These are phyloP conservation scores for Diplogelasinospora grovesii DNA, from an alignment of 495 filamentous ascomycete species.

Conservation along the genomic window DNA sequence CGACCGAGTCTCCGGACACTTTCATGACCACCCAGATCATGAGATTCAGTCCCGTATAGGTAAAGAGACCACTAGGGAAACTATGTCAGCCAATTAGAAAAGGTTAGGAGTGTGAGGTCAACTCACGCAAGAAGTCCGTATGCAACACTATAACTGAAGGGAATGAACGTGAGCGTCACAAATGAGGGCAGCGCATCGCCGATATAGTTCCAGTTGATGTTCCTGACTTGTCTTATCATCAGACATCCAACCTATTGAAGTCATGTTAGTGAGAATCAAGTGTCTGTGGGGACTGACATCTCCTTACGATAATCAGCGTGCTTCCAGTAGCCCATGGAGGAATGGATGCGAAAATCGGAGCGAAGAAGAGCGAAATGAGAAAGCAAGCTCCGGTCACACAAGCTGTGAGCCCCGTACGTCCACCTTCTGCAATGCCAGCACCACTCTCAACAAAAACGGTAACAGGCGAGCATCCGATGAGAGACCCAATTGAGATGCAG, in stretches of 20 bases:
- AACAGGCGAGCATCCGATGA: slow-evolving; percentile 69
- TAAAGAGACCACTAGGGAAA: slow-evolving; percentile 55
- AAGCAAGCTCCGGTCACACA: slow-evolving; percentile 69
- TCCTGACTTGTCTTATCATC: slow-evolving; percentile 51
- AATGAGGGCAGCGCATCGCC: slow-evolving; percentile 75
- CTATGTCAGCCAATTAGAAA: too few species aligned
- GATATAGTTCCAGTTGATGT: slow-evolving; percentile 49
- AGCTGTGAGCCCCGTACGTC: slow-evolving; percentile 70
- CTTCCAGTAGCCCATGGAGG: slow-evolving; percentile 80
- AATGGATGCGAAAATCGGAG: slow-evolving; percentile 75
- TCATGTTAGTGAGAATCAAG: background rate
- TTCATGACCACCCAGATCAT: slow-evolving; percentile 50
- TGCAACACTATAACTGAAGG: slow-evolving; percentile 73
- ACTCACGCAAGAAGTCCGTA: slow-evolving; percentile 67
- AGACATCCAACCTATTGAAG: slow-evolving; percentile 42
- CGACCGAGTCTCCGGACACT: slow-evolving; percentile 51
- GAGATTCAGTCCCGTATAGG: slow-evolving; percentile 62
- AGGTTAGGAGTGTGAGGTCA: slow-evolving; percentile 11
- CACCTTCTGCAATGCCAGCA: slow-evolving; percentile 76
- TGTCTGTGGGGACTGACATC: background rate
- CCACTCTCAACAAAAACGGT: slow-evolving; percentile 81
- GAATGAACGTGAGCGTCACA: slow-evolving; percentile 71
- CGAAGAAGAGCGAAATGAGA: slow-evolving; percentile 73
- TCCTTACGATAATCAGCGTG: slow-evolving; percentile 64
- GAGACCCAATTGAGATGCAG: slow-evolving; percentile 71